phyloP scores from a whole-genome alignment of 2,329 filamentous ascomycete genomes.

The Penicillium sp. region DNA sequence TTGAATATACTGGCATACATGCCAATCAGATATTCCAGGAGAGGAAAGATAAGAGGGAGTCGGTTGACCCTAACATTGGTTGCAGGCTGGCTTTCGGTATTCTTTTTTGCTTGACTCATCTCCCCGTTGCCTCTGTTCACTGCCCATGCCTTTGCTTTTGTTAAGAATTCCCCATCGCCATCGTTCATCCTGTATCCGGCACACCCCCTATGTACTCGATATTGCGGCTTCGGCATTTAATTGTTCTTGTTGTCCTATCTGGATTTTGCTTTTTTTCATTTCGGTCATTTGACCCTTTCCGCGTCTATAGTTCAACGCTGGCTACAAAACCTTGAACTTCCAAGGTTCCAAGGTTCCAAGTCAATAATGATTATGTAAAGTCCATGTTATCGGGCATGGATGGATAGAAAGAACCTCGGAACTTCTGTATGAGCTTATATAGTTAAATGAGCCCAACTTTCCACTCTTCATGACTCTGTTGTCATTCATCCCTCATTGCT shows the following conservation, averaged over 20 bases:
- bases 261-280: not conserved
- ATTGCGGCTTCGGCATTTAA: not conserved
- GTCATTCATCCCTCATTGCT: not conserved
- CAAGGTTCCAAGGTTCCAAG: too few species aligned
- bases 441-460: too few species aligned
- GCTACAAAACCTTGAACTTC: not conserved
- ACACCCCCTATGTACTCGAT: not conserved
- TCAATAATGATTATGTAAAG: not conserved
- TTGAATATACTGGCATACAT: not conserved
- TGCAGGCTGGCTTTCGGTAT: not conserved
- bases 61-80: not conserved
- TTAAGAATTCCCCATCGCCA: not conserved
- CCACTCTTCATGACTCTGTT: not conserved
- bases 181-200: conserved; percentile 1
- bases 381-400: too few species aligned
- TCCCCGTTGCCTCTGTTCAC: not conserved
- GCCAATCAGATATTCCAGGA: not conserved
- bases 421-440: not conserved
- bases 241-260: not conserved
- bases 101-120: not conserved
- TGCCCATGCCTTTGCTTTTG: not conserved
- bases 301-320: not conserved
- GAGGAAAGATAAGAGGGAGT: not conserved
- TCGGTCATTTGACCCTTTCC: not conserved
- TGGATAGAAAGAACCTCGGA: too few species aligned